Base-by-base conservation (phyloP, 148 eudicot genomes). In the Cornus florida region DNA sequence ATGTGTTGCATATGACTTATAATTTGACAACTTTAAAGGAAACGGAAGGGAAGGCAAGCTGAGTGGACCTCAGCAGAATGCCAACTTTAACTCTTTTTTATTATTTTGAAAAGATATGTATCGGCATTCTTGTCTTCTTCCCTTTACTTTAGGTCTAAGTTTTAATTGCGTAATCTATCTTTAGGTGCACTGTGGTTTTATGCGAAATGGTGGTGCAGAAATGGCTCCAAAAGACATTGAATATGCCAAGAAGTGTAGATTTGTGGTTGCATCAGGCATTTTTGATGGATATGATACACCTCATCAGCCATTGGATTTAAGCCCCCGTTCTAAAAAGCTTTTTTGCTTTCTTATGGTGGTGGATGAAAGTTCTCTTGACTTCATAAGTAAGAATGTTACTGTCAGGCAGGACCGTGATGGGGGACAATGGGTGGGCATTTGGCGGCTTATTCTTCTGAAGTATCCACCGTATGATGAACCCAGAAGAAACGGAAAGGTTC, bases 281-380 rank as follows among this genome's bases (percentile, higher is more conserved):
- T 95, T 95, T 83, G 97, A 95, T 90, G 99, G 95, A 80, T 95
- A 95, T 82, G 99, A 95, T 82, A 80, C 86, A n/a, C 97, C 99
- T 73, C 96, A 92, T 82, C 99, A 95, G 85, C 99, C 97, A 66
- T 87, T 97, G 67, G 90, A 92, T 82, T 83, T 93, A 67, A 93
- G 95, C 75, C 28, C 76, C 82, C 91, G 91, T n/a, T 95, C 99
- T 53, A 75, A 84, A 70, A 89, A 88, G 85, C 90, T 93, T 67
- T 95, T 93, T 78, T 95, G 99, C 83, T 95, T 95, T 78, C 92
- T 95, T 74, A 95, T 95, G 99, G 95, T 93, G 78, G 97, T 95
- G 32, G 99, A 95, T 78, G 92, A 95, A 88, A 80, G 88, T 80
- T 95, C 99, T 50, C 85, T 86, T 67, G 82, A 91, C 62, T 95